Evolutionary conservation across 2,329 filamentous ascomycete species (phyloP), one percentile per base, ranked within the genome.

Genomic region (Pyricularia grisea): DNA sequence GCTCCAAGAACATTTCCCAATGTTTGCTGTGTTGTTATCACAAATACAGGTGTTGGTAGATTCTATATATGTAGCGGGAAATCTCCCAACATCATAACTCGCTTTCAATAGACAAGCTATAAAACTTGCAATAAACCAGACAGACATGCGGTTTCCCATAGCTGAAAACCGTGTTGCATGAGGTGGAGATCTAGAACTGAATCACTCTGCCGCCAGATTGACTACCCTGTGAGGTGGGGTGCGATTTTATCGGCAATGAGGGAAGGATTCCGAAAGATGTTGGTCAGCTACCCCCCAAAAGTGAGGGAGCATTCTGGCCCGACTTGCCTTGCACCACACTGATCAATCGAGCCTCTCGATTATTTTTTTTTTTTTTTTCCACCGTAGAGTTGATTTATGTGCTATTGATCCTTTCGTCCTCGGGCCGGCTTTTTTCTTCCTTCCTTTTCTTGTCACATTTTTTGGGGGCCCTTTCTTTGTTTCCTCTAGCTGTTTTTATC

Each of bases 231-330:
- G 65, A 25, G 27, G 65, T 12, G 66, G 66, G 25, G 66, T 67
- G 66, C 3, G 36, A 17, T 63, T 60, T 31, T 25, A 4, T 33
- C 66, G 66, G 66, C 17, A 68, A 68, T 17, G 27, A 60, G 66
- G 66, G 66, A 68, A 42, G 25, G 50, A 33, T 68, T 63, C 66
- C 66, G 66, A 63, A 20, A 63, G 60, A 5, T 23, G 58, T 27
- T 61, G 42, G 42, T 50, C 42, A 50, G 42, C 42, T 50, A 36
- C 33, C 33, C 20, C 42, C 42, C 42, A n/a, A 20, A 50, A n/a
- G 17, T 50, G 5, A 50, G 42, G 42, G 42, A 50, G 42, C 42
- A 50, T 50, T 36, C 42, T 17, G 42, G 42, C 20, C 42, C 42
- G 6, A n/a, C 42, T n/a, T 50, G 42, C 42, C 42, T 50, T 9